Percentiles rank a stretch among this genome's conserved stretches.
Conservation (phyloP, 176 grass and related monocot species). For the Microstegium vimineum region DNA sequence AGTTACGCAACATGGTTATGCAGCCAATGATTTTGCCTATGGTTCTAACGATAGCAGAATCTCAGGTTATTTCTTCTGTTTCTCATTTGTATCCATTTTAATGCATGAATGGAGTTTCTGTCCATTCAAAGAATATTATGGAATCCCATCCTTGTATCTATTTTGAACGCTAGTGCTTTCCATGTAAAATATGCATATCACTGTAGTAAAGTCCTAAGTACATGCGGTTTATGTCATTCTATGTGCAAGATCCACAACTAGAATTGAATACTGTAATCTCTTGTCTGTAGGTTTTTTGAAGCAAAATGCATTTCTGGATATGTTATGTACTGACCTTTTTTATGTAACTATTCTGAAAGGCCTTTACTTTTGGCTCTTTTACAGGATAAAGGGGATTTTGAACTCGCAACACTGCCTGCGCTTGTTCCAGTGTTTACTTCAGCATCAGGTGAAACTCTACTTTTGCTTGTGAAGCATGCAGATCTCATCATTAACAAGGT, state of each 20-base stretch:
- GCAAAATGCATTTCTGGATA: conserved; percentile 13
- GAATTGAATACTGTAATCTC: background rate
- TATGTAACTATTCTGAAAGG: background rate
- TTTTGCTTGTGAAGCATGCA: conserved; percentile 88
- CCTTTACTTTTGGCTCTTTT: conserved; percentile 8
- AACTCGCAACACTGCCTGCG: conserved; percentile 89
- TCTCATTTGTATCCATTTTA: conserved; percentile 1
- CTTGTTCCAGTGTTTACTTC: conserved; percentile 94
- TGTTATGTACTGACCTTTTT: background rate
- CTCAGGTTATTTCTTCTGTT: conserved; percentile 53
- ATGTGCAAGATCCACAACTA: background rate
- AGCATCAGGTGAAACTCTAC: conserved; percentile 95
- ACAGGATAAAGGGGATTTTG: conserved; percentile 95
- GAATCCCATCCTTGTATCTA: background rate
- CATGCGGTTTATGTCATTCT: background rate
- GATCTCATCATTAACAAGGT: conserved; percentile 98
- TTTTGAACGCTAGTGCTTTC: background rate
- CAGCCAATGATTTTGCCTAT: conserved; percentile 99
- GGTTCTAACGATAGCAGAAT: conserved; percentile 95
- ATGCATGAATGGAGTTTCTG: background rate
- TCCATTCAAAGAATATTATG: background rate
- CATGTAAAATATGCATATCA: conserved; percentile 2
- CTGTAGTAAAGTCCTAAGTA: background rate
- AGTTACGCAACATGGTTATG: conserved; percentile 92
- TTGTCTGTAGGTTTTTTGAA: background rate